A percentile compares a stretch with the other conserved stretches of the same genome.
Conservation (phyloP, 1,284 basidiomycete genomes). For the Trichosporon sp. region DNA sequence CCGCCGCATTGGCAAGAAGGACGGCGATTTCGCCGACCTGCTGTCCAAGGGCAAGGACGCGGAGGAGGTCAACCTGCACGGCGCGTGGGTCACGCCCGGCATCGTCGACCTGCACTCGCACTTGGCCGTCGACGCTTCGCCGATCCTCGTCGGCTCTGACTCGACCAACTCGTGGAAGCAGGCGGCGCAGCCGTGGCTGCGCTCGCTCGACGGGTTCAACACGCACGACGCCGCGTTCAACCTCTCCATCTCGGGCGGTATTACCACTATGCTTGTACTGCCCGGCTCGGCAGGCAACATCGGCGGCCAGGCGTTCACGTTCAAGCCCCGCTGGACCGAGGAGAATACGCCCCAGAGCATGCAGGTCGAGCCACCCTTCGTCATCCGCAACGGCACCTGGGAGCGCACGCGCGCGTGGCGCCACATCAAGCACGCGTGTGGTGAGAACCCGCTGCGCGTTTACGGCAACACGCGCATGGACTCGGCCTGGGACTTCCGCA, state of each 20-base stretch:
- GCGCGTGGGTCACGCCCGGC: conserved; percentile 54
- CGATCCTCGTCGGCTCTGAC: conserved; percentile 54
- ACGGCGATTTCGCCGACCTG: conserved; percentile 22
- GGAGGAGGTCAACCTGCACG: conserved; percentile 47
- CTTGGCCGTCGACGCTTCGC: conserved; percentile 63
- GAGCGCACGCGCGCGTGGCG: conserved; percentile 41
- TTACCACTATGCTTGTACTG: conserved; percentile 54
- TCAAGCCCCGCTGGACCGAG: conserved; percentile 52
- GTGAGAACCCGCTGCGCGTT: conserved; percentile 54
- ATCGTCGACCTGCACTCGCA: conserved; percentile 78
- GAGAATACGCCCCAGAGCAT: conserved; percentile 50
- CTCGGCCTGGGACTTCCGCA: conserved; percentile 58
- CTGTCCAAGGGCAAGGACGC: conserved; percentile 17
- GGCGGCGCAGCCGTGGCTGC: conserved; percentile 52
- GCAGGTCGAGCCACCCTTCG: conserved; percentile 50
- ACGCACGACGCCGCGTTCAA: conserved; percentile 54
- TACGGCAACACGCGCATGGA: conserved; percentile 56
- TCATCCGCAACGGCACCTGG: conserved; percentile 32
- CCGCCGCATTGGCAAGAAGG: conserved; percentile 41
- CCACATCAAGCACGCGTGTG: conserved; percentile 51
- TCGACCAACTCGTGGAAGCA: conserved; percentile 50
- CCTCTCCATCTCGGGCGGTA: conserved; percentile 52
- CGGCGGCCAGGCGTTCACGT: conserved; percentile 53
- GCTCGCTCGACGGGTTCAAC: conserved; percentile 55
- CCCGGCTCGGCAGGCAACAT: conserved; percentile 49